phyloP scores from a whole-genome alignment of 441 rosid genomes.

The Brassica balearica region DNA sequence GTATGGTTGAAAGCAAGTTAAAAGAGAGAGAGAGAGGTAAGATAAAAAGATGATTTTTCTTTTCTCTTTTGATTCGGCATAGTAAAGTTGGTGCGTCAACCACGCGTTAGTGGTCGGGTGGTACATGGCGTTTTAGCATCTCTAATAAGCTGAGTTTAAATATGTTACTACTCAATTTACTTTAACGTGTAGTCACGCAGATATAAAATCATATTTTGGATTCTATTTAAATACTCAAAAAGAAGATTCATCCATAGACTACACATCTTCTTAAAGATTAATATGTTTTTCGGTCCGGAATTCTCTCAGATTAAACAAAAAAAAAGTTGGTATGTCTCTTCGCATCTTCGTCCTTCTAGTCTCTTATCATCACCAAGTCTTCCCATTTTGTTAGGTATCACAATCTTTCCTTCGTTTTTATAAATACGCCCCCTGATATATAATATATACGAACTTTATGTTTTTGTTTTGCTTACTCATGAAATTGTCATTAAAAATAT shows the following conservation, averaged over 20 bases:
- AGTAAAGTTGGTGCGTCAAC: slow-evolving; percentile 3
- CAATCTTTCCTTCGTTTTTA: background rate
- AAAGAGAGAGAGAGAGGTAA: background rate
- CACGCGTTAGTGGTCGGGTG: too few species aligned
- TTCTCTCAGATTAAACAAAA: too few species aligned
- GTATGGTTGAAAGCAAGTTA: slow-evolving; percentile 32
- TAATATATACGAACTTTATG: background rate
- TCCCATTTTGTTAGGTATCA: slow-evolving; percentile 27
- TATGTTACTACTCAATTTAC: too few species aligned
- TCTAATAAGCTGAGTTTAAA: too few species aligned
- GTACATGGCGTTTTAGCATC: too few species aligned
- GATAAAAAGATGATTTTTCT: slow-evolving; percentile 39
- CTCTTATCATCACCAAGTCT: slow-evolving; percentile 37
- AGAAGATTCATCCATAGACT: too few species aligned
- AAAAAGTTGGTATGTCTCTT: slow-evolving; percentile 27
- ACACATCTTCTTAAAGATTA: too few species aligned
- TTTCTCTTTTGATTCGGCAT: slow-evolving; percentile 40
- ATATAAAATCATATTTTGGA: too few species aligned
- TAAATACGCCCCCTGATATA: background rate
- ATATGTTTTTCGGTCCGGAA: too few species aligned
- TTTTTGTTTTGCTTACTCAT: background rate
- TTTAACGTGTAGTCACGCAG: too few species aligned
- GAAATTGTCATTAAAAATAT: background rate
- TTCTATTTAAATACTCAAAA: too few species aligned
- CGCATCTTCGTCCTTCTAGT: slow-evolving; percentile 33